These are phyloP conservation scores for Penicillium sp. DNA, from an alignment of 2,329 filamentous ascomycete species.

Conservation along the genomic window DNA sequence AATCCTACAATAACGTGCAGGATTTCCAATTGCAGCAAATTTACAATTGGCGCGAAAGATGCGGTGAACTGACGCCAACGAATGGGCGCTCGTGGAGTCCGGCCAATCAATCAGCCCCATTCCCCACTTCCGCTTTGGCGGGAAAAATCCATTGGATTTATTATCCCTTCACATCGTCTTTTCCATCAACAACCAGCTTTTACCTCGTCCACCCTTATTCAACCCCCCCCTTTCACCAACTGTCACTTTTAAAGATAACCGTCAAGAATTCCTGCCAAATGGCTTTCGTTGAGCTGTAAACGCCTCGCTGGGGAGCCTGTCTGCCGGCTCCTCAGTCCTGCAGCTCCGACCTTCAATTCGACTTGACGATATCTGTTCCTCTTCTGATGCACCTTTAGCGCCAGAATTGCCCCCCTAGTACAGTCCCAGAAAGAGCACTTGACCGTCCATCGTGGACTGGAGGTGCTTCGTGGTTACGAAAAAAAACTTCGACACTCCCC, in stretches of 20 bases:
- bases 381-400: slow-evolving; percentile 49
- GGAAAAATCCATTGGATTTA: slow-evolving; percentile 27
- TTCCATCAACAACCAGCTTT: slow-evolving; percentile 8
- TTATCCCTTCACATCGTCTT: slow-evolving; percentile 21
- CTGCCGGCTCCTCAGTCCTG: slow-evolving; percentile 72
- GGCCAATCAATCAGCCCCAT: slow-evolving; percentile 27
- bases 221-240: slow-evolving; percentile 8
- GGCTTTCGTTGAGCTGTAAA: slow-evolving; percentile 91
- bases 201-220: slow-evolving; percentile 7
- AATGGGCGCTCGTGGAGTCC: slow-evolving; percentile 23
- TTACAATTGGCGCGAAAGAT: slow-evolving; percentile 25
- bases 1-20: neutral
- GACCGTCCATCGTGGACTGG: slow-evolving; percentile 35
- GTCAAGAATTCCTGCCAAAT: slow-evolving; percentile 68
- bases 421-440: slow-evolving; percentile 41
- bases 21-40: slow-evolving; percentile 1
- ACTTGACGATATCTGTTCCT: slow-evolving; percentile 56
- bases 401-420: slow-evolving; percentile 61
- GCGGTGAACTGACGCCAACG: slow-evolving; percentile 33
- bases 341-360: slow-evolving; percentile 71
- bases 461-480: slow-evolving; percentile 35
- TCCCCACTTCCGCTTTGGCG: slow-evolving; percentile 23
- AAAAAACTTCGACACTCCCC: slow-evolving; percentile 3
- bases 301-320: slow-evolving; percentile 72
- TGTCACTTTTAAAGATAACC: slow-evolving; percentile 54